phyloP scores from a whole-genome alignment of 208 protist species.

The Leishmania tropica region DNA sequence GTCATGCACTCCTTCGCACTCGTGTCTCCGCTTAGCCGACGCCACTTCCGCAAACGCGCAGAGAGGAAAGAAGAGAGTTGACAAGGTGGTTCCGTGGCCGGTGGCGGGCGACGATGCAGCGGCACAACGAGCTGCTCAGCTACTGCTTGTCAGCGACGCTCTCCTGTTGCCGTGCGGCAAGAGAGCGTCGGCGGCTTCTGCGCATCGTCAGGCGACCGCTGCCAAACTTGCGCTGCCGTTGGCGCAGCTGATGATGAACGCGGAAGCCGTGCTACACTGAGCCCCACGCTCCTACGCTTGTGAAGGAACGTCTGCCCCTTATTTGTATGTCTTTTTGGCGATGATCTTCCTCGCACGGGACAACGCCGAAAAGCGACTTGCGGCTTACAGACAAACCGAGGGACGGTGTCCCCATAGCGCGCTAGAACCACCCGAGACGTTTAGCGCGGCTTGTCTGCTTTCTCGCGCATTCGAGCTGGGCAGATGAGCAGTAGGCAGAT shows the following conservation, averaged over 20 bases:
- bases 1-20: neutral
- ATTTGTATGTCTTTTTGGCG: neutral
- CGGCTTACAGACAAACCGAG: neutral
- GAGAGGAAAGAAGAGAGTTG: neutral
- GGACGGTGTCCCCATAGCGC: neutral
- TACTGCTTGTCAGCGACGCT: neutral
- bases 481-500: neutral
- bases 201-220: neutral
- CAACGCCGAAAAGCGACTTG: neutral
- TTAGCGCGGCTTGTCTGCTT: neutral
- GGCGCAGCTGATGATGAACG: constrained; percentile 8
- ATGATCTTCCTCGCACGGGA: neutral
- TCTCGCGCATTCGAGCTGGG: neutral
- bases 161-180: neutral
- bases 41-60: neutral
- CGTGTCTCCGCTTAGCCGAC: neutral
- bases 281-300: neutral
- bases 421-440: neutral
- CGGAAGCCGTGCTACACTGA: neutral
- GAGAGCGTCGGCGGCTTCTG: neutral
- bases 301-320: neutral
- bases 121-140: neutral
- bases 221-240: constrained; percentile 7
- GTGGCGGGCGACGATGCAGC: neutral
- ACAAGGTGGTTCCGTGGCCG: neutral